These are phyloP conservation scores for Pleoardoris graminearum DNA, from an alignment of 2,329 filamentous ascomycete species.

Conservation along the genomic window DNA sequence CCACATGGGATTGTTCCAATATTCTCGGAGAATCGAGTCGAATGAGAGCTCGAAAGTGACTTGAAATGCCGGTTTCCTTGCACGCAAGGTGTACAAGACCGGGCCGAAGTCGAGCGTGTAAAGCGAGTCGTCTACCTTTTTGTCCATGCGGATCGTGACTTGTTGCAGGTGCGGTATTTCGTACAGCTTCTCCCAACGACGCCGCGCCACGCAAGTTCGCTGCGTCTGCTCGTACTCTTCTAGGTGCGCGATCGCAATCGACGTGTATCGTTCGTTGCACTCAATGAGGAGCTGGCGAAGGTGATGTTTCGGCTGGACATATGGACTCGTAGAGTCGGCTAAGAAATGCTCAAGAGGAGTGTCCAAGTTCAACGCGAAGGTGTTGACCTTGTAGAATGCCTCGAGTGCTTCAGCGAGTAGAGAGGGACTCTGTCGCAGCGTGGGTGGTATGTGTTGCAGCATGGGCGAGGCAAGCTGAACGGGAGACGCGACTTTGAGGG, in stretches of 20 bases:
- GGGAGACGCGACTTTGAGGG: not conserved
- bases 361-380: constrained; percentile 10
- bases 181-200: constrained; percentile 14
- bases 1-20: constrained; percentile 13
- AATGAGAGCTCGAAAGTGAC: constrained; percentile 17
- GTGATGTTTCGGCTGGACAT: not conserved
- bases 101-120: constrained; percentile 14
- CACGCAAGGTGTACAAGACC: constrained; percentile 13
- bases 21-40: constrained; percentile 8
- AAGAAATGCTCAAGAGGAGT: not conserved
- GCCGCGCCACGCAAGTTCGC: not conserved
- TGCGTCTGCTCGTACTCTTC: not conserved
- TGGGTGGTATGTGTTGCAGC: constrained; percentile 6
- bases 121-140: constrained; percentile 5
- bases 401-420: constrained; percentile 16
- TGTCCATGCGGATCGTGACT: constrained; percentile 17
- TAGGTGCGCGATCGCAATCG: not conserved
- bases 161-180: constrained; percentile 9
- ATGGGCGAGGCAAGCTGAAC: constrained; percentile 6
- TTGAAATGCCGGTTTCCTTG: not conserved
- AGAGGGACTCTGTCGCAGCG: constrained; percentile 1
- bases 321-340: not conserved
- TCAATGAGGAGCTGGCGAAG: constrained; percentile 17
- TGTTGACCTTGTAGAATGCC: constrained; percentile 15
- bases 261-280: not conserved